Conservation (phyloP, 2,329 filamentous ascomycete species). For the Amesomyces nigricolor region DNA sequence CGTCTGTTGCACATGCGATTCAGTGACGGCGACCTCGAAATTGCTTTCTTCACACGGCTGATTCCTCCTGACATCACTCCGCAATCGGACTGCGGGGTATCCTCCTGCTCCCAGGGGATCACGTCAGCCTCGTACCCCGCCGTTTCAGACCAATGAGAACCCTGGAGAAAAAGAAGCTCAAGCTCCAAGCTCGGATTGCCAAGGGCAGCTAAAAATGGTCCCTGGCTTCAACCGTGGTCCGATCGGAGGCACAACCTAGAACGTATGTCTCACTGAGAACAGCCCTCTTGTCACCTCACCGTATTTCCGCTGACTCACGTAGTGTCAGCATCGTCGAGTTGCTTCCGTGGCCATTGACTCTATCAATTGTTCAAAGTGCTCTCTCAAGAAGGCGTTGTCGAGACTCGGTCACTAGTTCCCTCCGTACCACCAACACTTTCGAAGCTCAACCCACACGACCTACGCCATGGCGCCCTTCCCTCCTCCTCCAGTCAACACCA, state of each 20-base stretch:
- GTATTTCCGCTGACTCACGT: not conserved
- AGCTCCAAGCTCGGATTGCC: not conserved
- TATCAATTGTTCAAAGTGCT: too few species aligned
- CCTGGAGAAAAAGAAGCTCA: not conserved
- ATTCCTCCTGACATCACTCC: constrained; percentile 13
- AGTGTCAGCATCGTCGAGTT: not conserved
- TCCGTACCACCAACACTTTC: not conserved
- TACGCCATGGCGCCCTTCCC: constrained; percentile 56
- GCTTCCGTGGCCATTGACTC: not conserved
- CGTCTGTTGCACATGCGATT: not conserved
- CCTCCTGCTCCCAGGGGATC: not conserved
- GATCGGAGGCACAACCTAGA: constrained; percentile 11
- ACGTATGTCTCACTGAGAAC: too few species aligned
- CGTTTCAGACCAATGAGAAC: constrained; percentile 8
- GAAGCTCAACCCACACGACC: not conserved
- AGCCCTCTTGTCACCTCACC: not conserved
- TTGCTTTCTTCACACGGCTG: not conserved
- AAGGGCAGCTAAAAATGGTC: not conserved
- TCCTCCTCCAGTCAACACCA: constrained; percentile 70
- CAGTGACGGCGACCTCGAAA: too few species aligned
- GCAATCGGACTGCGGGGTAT: constrained; percentile 17
- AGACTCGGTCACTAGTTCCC: too few species aligned
- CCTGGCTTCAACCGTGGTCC: not conserved
- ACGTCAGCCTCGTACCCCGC: constrained; percentile 3
- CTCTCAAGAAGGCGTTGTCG: too few species aligned